phyloP scores from a whole-genome alignment of 1,284 basidiomycete genomes.

The Cystobasidium pallidum region DNA sequence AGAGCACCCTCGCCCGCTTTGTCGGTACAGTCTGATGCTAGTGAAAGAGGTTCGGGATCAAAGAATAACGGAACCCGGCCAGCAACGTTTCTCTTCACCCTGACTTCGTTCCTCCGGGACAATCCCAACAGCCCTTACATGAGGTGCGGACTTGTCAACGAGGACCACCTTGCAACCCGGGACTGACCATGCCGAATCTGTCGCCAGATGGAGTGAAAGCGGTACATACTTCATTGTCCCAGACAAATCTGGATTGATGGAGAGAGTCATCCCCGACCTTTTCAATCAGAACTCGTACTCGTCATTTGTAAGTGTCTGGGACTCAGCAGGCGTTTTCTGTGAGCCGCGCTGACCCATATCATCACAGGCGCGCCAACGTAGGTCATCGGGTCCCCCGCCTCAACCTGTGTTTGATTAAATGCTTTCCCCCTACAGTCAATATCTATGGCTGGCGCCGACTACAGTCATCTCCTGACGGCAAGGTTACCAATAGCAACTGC shows the following conservation, averaged over 20 bases:
- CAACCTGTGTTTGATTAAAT: neutral
- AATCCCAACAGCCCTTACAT: constrained; percentile 53
- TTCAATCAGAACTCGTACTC: constrained; percentile 44
- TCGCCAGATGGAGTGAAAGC: constrained; percentile 25
- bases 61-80: constrained; percentile 12
- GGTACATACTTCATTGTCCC: constrained; percentile 34
- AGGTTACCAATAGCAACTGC: neutral
- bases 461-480: constrained; percentile 35
- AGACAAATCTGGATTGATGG: constrained; percentile 28
- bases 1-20: constrained; percentile 21
- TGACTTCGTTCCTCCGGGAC: constrained; percentile 28
- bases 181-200: constrained; percentile 34
- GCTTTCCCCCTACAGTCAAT: constrained; percentile 21
- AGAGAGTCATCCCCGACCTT: constrained; percentile 25
- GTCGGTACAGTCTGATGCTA: constrained; percentile 6
- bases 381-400: neutral
- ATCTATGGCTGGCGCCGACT: constrained; percentile 39
- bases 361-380: constrained; percentile 36
- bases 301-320: constrained; percentile 28
- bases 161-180: too few species aligned
- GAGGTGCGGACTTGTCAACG: constrained; percentile 29
- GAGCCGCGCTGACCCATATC: neutral
- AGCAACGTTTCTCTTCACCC: constrained; percentile 36
- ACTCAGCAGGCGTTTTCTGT: too few species aligned
- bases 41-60: neutral